Evolutionary conservation across 192 early-diverging fungal genomes (phyloP), one percentile per base, ranked within the genome.

Genomic region (Coemansia sp.): DNA sequence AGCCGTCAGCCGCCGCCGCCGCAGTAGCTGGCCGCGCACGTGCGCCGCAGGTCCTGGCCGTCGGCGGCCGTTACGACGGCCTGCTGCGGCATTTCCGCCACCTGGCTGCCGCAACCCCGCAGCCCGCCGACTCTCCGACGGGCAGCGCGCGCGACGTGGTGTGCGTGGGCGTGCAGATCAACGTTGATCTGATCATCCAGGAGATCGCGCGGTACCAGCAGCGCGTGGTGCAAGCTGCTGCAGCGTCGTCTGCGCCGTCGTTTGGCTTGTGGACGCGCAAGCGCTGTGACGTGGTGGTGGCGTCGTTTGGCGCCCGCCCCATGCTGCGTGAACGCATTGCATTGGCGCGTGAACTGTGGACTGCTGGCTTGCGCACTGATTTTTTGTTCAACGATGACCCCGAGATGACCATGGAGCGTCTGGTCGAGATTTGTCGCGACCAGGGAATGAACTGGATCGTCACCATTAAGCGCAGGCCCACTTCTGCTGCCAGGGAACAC

Each of bases 141-240:
- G 66, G 73, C 33, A 68, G 66, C 1, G 73, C 66, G 2, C 64
- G 63, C 15, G 73, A 66, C 42, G 80, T 81, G 9, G 80, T 73
- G 18, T 90, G 85, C 23, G 84, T 92, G 42, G 94, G 94, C 10
- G 87, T 90, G 38, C 91, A 92, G 67, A 90, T 94, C 66, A 88
- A 88, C 38, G 69, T 89, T 47, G 86, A 88, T 66, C 84, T 86
- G 63, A 76, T 89, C 23, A 82, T 90, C 25, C 71, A 69, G 13
- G 81, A 84, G 33, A 81, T 89, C 41, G 86, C 82, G 24, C 63
- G 75, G 44, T 85, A 89, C 60, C 83, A 89, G 55, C 60, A 69
- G 25, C 53, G 62, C 43, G 44, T 76, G 2, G 46, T 79, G 11
- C 68, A 53, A 4, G 37, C 53, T 3, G 43, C 57, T 2, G 63